phyloP scores from a whole-genome alignment of 176 grass and related monocot species.

The Pharus latifolius region DNA sequence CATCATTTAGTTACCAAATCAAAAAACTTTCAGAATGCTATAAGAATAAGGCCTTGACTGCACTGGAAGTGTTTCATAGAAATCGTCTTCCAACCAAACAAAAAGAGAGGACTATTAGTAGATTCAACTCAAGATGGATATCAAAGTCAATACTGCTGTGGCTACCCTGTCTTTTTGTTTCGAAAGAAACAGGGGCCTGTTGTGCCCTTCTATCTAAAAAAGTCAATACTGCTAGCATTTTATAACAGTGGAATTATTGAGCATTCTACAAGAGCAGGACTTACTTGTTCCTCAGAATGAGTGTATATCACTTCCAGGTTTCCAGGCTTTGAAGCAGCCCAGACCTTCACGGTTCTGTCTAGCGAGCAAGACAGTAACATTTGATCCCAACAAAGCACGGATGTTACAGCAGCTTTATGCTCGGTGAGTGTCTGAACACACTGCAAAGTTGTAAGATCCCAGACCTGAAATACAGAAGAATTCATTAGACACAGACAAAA shows the following conservation, averaged over 20 bases:
- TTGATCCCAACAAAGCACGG: conserved; percentile 48
- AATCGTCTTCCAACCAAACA: not conserved
- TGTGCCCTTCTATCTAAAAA: no score
- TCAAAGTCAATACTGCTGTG: no score
- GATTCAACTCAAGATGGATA: not conserved
- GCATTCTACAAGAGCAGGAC: not conserved
- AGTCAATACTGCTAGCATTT: no score
- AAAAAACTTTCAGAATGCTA: not conserved
- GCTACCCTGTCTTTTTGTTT: no score
- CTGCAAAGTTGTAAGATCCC: conserved; percentile 36
- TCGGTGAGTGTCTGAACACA: conserved; percentile 44
- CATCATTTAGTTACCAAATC: not conserved
- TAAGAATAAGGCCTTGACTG: no score
- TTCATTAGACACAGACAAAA: not conserved
- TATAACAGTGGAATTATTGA: not conserved
- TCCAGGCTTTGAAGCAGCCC: conserved; percentile 34
- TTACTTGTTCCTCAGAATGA: conserved; percentile 46
- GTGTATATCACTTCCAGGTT: conserved; percentile 33
- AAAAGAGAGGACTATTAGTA: not conserved
- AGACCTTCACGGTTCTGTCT: conserved; percentile 47
- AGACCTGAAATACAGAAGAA: conserved; percentile 30
- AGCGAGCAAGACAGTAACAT: conserved; percentile 56
- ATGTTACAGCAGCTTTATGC: conserved; percentile 55
- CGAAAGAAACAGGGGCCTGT: no score
- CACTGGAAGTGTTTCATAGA: not conserved